Evolutionary conservation across 1,284 basidiomycete species (phyloP), one percentile per base, ranked within the genome.

Genomic region (Marasmius oreades): DNA sequence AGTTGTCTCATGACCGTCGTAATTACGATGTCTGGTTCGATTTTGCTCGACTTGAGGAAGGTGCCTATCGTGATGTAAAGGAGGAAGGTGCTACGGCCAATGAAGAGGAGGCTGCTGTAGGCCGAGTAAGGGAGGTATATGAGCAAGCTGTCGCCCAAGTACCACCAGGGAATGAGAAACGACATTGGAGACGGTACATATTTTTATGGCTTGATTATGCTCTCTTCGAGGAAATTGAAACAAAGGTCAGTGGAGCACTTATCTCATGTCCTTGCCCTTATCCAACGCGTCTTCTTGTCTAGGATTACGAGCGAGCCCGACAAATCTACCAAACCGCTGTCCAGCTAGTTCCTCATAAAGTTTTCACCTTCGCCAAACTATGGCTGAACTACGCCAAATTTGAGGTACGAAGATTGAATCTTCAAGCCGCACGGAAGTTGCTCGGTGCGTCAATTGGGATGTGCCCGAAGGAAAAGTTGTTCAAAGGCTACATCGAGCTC

Each of bases 21-120:
- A 97, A 98, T 70, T 99, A 98, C 66, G 96, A 99, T 70, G 90
- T 92, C 1, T 99, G 97, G 97, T 98, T 98, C 69, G 97, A 98
- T 67, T 97, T 97, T 65, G 84, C 93, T 11, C 82, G 95, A 3
- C 72, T 99, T 20, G 96, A 99, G 69, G 97, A 99, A 70, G 92
- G 89, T 42, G 92, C 94, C 0, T 84, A 86, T 63, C 77, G 82
- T 24, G 85, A 92, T 54, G 74, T 91, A 39, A 81, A 78, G 64
- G 88, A 91, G 43, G 93, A 95, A 61, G 92, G 89, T 7, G 79
- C 78, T 3, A 84, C 85, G 0, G 67, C 78, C 8, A 88, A 87
- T 53, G 88, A 90, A 64, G 75, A 85, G 52, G 79, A 86, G 52
- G 71, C 76, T 34, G 80, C 85, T 2, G 64, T 75, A 1, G 76